These are phyloP conservation scores for Eucalyptus urophylla DNA, from an alignment of 345 rosid genomes.

Conservation along the genomic window DNA sequence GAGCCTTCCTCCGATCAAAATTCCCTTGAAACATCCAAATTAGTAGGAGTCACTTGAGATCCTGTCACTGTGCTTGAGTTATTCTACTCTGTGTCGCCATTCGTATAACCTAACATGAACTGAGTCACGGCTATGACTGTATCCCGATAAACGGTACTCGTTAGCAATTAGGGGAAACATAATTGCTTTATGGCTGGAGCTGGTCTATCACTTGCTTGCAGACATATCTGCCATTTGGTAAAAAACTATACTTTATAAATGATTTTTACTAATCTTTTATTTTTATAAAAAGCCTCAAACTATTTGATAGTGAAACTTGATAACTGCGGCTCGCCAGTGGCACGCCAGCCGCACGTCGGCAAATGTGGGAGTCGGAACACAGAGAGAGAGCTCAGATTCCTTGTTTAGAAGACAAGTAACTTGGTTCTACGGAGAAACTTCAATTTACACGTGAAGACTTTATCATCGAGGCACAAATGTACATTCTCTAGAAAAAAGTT, in stretches of 20 bases:
- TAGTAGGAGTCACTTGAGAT: not conserved
- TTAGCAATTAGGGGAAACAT: not conserved
- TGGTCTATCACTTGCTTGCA: not conserved
- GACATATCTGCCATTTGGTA: no score
- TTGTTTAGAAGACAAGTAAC: not conserved
- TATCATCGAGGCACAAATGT: not conserved
- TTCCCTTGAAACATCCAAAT: not conserved
- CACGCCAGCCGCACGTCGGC: no score
- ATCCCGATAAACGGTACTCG: not conserved
- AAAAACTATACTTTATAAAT: no score
- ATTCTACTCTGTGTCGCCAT: not conserved
- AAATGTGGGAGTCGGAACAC: no score
- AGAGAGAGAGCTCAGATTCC: no score
- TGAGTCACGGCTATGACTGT: not conserved
- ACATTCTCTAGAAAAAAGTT: not conserved
- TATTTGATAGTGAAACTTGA: no score
- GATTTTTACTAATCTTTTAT: no score
- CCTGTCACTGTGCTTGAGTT: not conserved
- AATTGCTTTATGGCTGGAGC: not conserved
- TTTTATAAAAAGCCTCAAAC: no score
- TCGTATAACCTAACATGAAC: not conserved
- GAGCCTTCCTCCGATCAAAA: not conserved
- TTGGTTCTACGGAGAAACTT: not conserved
- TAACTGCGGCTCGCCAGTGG: no score
- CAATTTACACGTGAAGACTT: accelerated